Base-by-base conservation (phyloP, 108 stramenopile genomes). In the Nannochloropsis salina region DNA sequence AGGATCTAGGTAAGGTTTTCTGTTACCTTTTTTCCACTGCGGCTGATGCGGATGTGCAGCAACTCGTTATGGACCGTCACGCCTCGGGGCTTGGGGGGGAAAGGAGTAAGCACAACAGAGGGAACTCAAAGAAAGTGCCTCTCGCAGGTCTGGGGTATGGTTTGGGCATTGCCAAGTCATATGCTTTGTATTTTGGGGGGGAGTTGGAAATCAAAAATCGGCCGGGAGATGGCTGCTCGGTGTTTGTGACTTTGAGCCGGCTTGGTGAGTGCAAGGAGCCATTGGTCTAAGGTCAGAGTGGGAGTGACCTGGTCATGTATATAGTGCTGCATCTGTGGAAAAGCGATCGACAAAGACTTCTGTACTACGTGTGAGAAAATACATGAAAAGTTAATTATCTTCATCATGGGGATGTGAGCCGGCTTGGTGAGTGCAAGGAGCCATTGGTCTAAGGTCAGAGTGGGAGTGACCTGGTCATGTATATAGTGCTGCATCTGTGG, bases 221-320 rank as follows among this genome's bases (percentile, higher is more conserved):
- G 61, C 61, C 61, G 2, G 61, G 61, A n/a, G 61, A 74, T n/a
- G 61, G 61, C 5, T 74, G 61, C 61, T 74, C 61, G 1, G 61
- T 74, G 61, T 74, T 74, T n/a, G 61, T 74, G n/a, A 74, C 61
- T 15, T 74, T 74, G 61, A 74, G 61, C 61, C 61, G 61, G 61
- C 6, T 74, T 15, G 61, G 61, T n/a, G 61, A 74, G 61, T 74
- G 61, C 61, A 74, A 74, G 61, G 61, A 74, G 61, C 61, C 61
- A 15, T n/a, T 74, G 61, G 61, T 74, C 20, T 74, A 8, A 74
- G 6, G 61, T 31, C 31, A 31, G 31, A 31, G 31, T 31, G 31
- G 31, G 31, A 31, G 31, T 31, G 31, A 31, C 31, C 31, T 31
- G 31, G 31, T 31, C 31, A 31, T 31, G 31, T 31, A 31, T 31